A percentile compares a stretch with the other conserved stretches of the same genome.
Evolutionary conservation across 345 rosid species (phyloP).

Genomic region (Balakata baccata): DNA sequence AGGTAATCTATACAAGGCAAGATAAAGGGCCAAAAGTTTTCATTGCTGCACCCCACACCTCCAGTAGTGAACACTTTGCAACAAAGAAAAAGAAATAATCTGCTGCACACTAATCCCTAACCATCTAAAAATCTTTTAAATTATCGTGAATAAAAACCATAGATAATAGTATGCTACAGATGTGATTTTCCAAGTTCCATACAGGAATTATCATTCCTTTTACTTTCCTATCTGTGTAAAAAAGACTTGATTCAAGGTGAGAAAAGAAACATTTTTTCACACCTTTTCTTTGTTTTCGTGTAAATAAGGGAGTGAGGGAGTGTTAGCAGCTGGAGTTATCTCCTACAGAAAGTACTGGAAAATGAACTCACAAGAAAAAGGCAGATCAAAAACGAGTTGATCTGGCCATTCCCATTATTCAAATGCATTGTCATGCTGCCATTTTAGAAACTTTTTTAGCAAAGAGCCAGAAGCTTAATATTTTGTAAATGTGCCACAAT

Average conservation of each 20-base stretch:
- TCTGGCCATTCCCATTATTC: not conserved
- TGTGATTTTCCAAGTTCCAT: constrained; percentile 8
- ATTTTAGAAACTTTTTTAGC: not conserved
- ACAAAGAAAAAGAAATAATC: not conserved
- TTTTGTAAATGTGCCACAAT: not conserved
- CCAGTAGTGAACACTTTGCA: not conserved
- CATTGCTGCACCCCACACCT: not conserved
- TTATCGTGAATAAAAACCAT: not conserved
- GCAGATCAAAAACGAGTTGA: not conserved
- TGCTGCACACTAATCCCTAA: not conserved
- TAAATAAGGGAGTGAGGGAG: not conserved
- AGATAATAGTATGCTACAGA: not conserved
- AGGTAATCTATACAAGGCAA: not conserved
- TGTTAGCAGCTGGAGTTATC: constrained; percentile 2
- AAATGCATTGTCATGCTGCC: not conserved
- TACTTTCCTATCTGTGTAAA: not conserved
- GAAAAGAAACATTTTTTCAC: not conserved
- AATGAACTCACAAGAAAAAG: not conserved
- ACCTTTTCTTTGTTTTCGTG: not conserved
- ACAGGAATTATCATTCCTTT: not conserved
- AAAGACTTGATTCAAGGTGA: not conserved
- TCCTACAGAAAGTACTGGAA: not conserved
- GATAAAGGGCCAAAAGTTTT: not conserved
- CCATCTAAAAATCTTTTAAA: not conserved
- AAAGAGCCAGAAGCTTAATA: not conserved